Evolutionary conservation across 805 yeast genomes (phyloP), one percentile per base, ranked within the genome.

Genomic region (Pichia cabralensis): DNA sequence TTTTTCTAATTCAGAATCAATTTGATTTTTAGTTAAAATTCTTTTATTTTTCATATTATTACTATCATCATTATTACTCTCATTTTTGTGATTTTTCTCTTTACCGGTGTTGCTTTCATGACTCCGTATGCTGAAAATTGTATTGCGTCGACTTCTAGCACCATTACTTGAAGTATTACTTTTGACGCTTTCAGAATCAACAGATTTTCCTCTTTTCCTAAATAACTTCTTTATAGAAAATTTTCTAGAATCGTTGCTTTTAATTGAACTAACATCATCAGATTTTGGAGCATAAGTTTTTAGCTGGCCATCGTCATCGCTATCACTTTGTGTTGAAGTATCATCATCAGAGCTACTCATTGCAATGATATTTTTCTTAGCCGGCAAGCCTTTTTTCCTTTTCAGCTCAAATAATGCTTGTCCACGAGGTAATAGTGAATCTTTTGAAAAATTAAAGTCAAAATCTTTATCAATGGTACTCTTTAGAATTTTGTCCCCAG

Each of bases 381-480:
- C 22, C 17, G 38, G 22, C 26, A 34, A 2, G 16, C 31, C 26
- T 14, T 25, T 22, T 15, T 31, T 22, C 22, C 31, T 34, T 18
- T 39, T 28, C 12, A 39, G 19, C 13, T 22, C 21, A 8, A 36
- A 35, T 7, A 39, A 20, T 11, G 32, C 26, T 18, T 36, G 31
- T 7, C 42, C 38, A 13, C 16, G 29, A 12, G 23, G 16, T 20
- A 19, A 22, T 13, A 17, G 20, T 6, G 51, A 41, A 35, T 52
- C 56, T 22, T 44, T 40, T 29, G 46, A 42, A 29, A 54, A 56
- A 27, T 49, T 56, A 14, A 44, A 41, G 33, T 55, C 56, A 24
- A 56, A 55, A 38, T 56, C 61, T 20, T 53, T 46, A 33, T 55
- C 59, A 10, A 56, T 50, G 26, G 52, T 52, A 15, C 40, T 36